These are phyloP conservation scores for Astrephomene gubernaculifera DNA, from an alignment of 139 green algal genomes.

Conservation along the genomic window DNA sequence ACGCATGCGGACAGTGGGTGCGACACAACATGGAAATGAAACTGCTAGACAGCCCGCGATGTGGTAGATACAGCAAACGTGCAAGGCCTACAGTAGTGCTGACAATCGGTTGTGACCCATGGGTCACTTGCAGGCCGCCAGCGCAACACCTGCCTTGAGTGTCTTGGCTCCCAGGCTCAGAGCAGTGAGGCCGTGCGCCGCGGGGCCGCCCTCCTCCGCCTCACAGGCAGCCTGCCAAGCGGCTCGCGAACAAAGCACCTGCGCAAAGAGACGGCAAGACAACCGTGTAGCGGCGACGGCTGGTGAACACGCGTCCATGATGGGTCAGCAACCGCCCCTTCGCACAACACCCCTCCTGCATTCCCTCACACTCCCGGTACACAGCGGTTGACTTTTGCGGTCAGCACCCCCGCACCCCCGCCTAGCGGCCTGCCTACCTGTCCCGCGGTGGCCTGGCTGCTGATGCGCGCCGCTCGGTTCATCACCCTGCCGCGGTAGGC, in stretches of 20 bases:
- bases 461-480: constrained; percentile 7
- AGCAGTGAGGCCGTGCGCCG: not conserved
- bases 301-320: no score
- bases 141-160: not conserved
- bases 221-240: not conserved
- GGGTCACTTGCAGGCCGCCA: not conserved
- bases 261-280: not conserved
- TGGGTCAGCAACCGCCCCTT: no score
- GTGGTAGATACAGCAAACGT: no score
- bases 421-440: not conserved
- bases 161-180: not conserved
- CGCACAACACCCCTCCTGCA: no score
- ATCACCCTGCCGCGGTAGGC: constrained; percentile 19
- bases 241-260: constrained; percentile 3
- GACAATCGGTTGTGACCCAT: no score
- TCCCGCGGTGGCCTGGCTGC: not conserved
- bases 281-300: not conserved
- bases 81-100: no score
- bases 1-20: no score
- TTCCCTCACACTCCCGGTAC: no score
- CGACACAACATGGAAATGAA: no score
- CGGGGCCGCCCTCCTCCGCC: not conserved
- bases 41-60: no score
- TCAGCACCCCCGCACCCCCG: not conserved
- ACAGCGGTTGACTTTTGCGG: no score